phyloP scores from a whole-genome alignment of 164 flowering plant species.

The Vitis riparia region DNA sequence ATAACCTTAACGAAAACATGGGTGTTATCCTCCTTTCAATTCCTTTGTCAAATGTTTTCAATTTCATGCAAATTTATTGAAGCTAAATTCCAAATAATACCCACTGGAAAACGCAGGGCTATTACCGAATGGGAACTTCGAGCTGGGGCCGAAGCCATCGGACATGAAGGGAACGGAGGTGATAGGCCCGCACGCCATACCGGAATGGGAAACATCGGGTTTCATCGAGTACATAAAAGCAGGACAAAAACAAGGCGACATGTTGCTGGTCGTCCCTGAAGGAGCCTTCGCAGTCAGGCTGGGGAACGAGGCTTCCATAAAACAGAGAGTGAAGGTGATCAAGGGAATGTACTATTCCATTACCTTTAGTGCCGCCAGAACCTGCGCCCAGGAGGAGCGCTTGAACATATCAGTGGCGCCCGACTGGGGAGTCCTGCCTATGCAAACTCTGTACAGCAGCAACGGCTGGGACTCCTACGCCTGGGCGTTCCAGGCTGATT shows the following conservation, averaged over 20 bases:
- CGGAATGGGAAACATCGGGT: slow-evolving; percentile 66
- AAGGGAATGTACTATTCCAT: slow-evolving; percentile 67
- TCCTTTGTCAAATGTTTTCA: neutral
- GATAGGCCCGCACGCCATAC: slow-evolving; percentile 44
- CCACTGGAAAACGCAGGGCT: slow-evolving; percentile 34
- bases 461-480: slow-evolving; percentile 81
- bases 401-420: slow-evolving; percentile 70
- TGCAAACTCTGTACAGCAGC: slow-evolving; percentile 81
- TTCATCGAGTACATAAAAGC: slow-evolving; percentile 76
- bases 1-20: too few relatives aligned
- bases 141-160: slow-evolving; percentile 51
- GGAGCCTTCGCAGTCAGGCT: slow-evolving; percentile 74
- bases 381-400: slow-evolving; percentile 83
- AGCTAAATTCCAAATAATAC: too few relatives aligned
- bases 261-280: slow-evolving; percentile 75
- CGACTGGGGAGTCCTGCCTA: slow-evolving; percentile 63
- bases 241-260: slow-evolving; percentile 86
- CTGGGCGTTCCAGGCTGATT: slow-evolving; percentile 58
- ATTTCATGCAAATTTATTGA: too few relatives aligned
- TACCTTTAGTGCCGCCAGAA: slow-evolving; percentile 74
- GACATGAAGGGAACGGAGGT: slow-evolving; percentile 63
- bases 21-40: neutral
- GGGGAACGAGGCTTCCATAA: slow-evolving; percentile 83
- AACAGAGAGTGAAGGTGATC: slow-evolving; percentile 45
- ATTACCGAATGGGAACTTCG: slow-evolving; percentile 74